phyloP scores from a whole-genome alignment of 768 basidiomycete species.

The Holtermanniella nyarrowii region DNA sequence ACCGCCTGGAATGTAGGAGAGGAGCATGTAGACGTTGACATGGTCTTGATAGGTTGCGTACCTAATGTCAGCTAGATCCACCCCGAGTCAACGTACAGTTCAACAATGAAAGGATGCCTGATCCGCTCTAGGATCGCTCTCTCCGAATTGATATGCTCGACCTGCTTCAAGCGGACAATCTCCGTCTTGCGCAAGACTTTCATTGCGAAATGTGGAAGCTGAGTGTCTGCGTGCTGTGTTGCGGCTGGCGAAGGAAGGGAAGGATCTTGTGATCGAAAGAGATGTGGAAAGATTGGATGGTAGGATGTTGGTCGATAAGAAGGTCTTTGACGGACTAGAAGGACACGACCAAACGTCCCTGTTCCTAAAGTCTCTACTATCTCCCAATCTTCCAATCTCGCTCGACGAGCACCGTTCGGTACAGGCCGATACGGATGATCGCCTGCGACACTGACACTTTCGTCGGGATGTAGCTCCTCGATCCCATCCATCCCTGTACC shows the following conservation, averaged over 20 bases:
- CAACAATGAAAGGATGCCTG: slow-evolving; percentile 90
- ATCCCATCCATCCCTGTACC: background rate
- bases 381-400: slow-evolving; percentile 40
- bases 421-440: background rate
- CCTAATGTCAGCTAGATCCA: slow-evolving; percentile 2
- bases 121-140: slow-evolving; percentile 84
- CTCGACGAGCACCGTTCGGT: background rate
- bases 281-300: slow-evolving; percentile 38
- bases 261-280: slow-evolving; percentile 31
- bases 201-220: slow-evolving; percentile 42
- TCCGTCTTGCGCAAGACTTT: slow-evolving; percentile 42
- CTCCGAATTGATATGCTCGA: slow-evolving; percentile 96
- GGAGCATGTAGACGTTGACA: slow-evolving; percentile 93
- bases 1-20: slow-evolving; percentile 92
- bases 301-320: slow-evolving; percentile 9
- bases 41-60: slow-evolving; percentile 60
- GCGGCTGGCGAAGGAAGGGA: slow-evolving; percentile 24
- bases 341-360: slow-evolving; percentile 88
- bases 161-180: slow-evolving; percentile 63
- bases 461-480: background rate
- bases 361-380: slow-evolving; percentile 60
- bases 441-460: background rate
- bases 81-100: slow-evolving; percentile 59
- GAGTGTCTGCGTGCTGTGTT: slow-evolving; percentile 32
- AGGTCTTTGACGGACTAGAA: slow-evolving; percentile 1